phyloP scores from a whole-genome alignment of 257 asterid species.

The Lithospermum erythrorhizon region DNA sequence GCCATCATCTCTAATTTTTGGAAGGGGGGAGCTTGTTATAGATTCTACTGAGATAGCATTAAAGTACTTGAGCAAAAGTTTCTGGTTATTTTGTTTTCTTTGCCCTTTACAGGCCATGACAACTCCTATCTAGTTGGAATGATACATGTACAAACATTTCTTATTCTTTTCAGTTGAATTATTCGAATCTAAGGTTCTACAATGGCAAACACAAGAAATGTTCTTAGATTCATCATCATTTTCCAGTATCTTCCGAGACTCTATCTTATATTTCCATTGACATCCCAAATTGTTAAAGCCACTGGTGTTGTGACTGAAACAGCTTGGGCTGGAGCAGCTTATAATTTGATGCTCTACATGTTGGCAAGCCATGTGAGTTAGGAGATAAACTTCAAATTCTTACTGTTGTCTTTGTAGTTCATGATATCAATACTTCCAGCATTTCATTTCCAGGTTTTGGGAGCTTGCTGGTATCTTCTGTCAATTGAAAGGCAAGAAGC shows the following conservation, averaged over 20 bases:
- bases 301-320: conserved; percentile 95
- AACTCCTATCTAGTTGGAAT: not conserved
- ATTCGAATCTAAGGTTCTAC: conserved; percentile 68
- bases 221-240: conserved; percentile 68
- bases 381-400: not conserved
- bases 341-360: conserved; percentile 91
- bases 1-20: conserved; percentile 97
- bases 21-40: conserved; percentile 93
- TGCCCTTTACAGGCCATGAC: conserved; percentile 90
- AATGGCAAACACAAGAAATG: conserved; percentile 78
- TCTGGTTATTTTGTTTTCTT: conserved; percentile 61
- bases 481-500: conserved; percentile 91
- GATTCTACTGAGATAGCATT: conserved; percentile 60
- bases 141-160: not conserved
- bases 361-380: conserved; percentile 92
- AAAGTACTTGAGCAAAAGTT: conserved; percentile 41
- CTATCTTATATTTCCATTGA: conserved; percentile 69
- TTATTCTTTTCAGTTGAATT: conserved; percentile 13
- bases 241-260: conserved; percentile 82
- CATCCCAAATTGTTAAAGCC: conserved; percentile 79
- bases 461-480: conserved; percentile 93
- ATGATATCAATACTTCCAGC: not conserved
- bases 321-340: conserved; percentile 99
- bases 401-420: not conserved
- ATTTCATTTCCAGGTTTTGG: conserved; percentile 38